Conservation (phyloP, 441 rosid genomes). For the Mallotus japonicus region DNA sequence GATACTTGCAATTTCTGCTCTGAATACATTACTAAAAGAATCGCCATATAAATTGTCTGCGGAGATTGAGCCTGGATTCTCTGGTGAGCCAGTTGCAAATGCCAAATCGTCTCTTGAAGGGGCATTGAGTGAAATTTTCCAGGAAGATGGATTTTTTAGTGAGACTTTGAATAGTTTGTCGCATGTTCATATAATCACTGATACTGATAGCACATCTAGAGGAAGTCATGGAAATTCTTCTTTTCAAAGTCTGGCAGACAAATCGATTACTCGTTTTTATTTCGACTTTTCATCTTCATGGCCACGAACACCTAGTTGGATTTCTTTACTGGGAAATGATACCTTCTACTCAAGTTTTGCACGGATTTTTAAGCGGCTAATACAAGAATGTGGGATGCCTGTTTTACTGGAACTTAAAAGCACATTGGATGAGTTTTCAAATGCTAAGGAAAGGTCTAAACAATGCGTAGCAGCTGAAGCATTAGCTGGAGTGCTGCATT, state of each 20-base stretch:
- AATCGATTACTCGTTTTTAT: constrained; percentile 93
- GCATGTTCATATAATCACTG: constrained; percentile 89
- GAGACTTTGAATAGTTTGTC: constrained; percentile 95
- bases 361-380: constrained; percentile 85
- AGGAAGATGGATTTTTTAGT: constrained; percentile 86
- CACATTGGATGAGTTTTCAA: constrained; percentile 80
- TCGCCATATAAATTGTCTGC: constrained; percentile 80
- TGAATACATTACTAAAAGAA: constrained; percentile 89
- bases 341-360: constrained; percentile 95
- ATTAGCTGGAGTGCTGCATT: constrained; percentile 90
- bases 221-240: constrained; percentile 86
- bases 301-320: constrained; percentile 99
- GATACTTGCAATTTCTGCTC: constrained; percentile 98
- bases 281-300: constrained; percentile 97
- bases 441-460: constrained; percentile 94
- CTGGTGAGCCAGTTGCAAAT: constrained; percentile 41
- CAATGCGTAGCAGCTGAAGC: constrained; percentile 99
- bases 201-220: constrained; percentile 70
- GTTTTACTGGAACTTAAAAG: constrained; percentile 68
- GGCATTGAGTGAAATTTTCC: constrained; percentile 77
- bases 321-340: constrained; percentile 87
- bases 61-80: constrained; percentile 41
- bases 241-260: constrained; percentile 92
- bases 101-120: constrained; percentile 76
- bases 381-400: constrained; percentile 97